phyloP scores from a whole-genome alignment of 2,329 filamentous ascomycete genomes.

The Dryadomyces quercivorus region DNA sequence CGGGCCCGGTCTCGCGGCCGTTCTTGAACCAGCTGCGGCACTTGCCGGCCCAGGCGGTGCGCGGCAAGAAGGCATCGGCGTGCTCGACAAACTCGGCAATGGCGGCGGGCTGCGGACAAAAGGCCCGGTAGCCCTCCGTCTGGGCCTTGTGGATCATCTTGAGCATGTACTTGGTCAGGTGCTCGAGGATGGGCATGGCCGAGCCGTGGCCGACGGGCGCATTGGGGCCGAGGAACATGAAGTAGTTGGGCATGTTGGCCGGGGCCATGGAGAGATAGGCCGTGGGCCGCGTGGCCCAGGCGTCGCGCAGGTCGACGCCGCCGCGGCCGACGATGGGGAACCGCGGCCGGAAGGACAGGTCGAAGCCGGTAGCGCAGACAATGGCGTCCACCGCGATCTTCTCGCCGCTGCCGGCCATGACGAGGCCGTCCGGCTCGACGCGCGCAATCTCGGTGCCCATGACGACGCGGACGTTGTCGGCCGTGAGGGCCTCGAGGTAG shows the following conservation, averaged over 20 bases:
- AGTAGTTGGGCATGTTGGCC: slow-evolving; percentile 11
- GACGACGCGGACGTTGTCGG: slow-evolving; percentile 30
- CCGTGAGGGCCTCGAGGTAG: slow-evolving; percentile 27
- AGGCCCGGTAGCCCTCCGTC: background rate
- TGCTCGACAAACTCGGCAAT: slow-evolving; percentile 17
- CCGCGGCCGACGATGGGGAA: slow-evolving; percentile 18
- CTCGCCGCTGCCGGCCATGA: slow-evolving; percentile 16
- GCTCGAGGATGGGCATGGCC: slow-evolving; percentile 5
- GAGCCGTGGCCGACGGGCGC: slow-evolving; percentile 5
- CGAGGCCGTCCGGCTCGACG: slow-evolving; percentile 21
- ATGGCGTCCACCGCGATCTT: slow-evolving; percentile 17
- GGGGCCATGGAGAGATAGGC: slow-evolving; percentile 10
- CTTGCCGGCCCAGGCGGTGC: slow-evolving; percentile 18
- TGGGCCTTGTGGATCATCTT: slow-evolving; percentile 3
- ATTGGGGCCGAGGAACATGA: slow-evolving; percentile 7
- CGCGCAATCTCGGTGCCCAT: slow-evolving; percentile 25
- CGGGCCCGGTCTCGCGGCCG: slow-evolving; percentile 6
- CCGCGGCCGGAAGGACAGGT: slow-evolving; percentile 16
- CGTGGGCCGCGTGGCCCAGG: slow-evolving; percentile 11
- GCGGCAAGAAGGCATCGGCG: slow-evolving; percentile 19
- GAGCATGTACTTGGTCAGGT: slow-evolving; percentile 5
- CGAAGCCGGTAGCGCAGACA: slow-evolving; percentile 28
- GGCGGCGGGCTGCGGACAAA: slow-evolving; percentile 6
- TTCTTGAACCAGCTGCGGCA: slow-evolving; percentile 19
- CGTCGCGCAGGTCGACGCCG: slow-evolving; percentile 7